Percentiles rank a stretch among this genome's conserved stretches.
Conservation (phyloP, 164 flowering plant species). For the Kalanchoe fedtschenkoi region DNA sequence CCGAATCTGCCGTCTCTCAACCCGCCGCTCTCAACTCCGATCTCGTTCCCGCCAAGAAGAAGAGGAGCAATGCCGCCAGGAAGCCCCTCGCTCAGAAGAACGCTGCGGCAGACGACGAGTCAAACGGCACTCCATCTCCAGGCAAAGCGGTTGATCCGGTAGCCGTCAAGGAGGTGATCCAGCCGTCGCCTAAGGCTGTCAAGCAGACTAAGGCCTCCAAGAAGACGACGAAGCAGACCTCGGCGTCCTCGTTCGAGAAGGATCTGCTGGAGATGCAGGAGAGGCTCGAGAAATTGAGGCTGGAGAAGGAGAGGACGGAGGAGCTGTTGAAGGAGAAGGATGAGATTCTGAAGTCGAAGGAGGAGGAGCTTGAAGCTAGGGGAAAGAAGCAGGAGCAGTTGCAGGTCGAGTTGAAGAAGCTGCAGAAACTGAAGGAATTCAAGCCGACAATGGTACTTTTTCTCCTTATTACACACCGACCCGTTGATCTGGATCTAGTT, state of each 20-base stretch:
- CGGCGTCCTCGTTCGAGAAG: constrained; percentile 41
- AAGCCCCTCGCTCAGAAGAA: constrained; percentile 3
- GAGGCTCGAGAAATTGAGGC: constrained; percentile 45
- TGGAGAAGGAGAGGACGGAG: constrained; percentile 79
- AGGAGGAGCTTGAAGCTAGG: constrained; percentile 44
- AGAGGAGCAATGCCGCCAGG: background rate
- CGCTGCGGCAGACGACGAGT: background rate
- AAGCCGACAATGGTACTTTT: constrained; percentile 69
- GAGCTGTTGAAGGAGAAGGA: constrained; percentile 55
- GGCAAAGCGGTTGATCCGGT: no score
- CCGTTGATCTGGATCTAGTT: no score
- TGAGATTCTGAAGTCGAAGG: constrained; percentile 51
- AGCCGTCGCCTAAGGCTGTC: no score
- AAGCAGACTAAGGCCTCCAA: constrained; percentile 13
- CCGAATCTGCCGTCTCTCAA: background rate
- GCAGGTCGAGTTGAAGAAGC: constrained; percentile 65
- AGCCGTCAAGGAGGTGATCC: no score
- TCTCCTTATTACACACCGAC: background rate
- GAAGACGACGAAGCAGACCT: constrained; percentile 6
- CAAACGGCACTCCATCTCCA: no score
- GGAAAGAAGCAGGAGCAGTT: constrained; percentile 65
- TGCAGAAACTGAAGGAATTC: constrained; percentile 88
- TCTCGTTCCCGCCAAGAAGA: background rate
- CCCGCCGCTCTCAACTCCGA: background rate
- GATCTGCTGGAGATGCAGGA: constrained; percentile 66